Evolutionary conservation across 495 filamentous ascomycete genomes (phyloP).

Genomic region (Penicillium argentinense): DNA sequence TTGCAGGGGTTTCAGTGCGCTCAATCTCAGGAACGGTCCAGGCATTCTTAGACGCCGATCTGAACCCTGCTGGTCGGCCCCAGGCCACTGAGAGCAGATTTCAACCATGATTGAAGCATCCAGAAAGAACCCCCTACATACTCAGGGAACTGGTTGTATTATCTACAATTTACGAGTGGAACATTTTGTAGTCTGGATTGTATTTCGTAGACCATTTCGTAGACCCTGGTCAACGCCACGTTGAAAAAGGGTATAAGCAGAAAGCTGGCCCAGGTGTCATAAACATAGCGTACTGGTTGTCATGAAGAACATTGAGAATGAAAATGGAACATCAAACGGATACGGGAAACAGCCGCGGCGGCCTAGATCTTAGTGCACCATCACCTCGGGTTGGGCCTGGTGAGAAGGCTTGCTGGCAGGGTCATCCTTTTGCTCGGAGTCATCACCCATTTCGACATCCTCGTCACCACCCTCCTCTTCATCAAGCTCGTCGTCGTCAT

Average conservation of each 20-base stretch:
- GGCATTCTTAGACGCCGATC: conserved; percentile 4
- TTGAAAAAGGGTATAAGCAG: conserved; percentile 12
- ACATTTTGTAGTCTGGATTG: neutral
- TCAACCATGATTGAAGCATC: neutral
- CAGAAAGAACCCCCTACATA: conserved; percentile 5
- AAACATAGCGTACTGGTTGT: conserved; percentile 36
- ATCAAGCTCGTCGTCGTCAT: conserved; percentile 81
- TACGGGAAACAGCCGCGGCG: neutral
- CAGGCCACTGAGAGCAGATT: neutral
- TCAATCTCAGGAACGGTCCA: neutral
- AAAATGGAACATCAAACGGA: conserved; percentile 8
- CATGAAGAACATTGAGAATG: conserved; percentile 11
- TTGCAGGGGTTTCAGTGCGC: neutral
- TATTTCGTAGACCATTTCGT: conserved; percentile 34
- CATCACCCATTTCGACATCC: conserved; percentile 82
- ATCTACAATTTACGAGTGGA: too few species aligned
- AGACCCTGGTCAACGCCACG: conserved; percentile 23
- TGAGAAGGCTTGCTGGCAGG: conserved; percentile 31
- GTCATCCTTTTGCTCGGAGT: conserved; percentile 46
- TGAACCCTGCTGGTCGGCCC: neutral
- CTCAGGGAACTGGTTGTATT: neutral
- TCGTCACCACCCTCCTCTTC: conserved; percentile 71
- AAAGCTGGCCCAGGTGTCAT: conserved; percentile 26
- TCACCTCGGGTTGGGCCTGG: conserved; percentile 47
- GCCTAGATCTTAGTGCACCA: conserved; percentile 47